Evolutionary conservation across 345 rosid genomes (phyloP).

Genomic region (Citrus unshiu): DNA sequence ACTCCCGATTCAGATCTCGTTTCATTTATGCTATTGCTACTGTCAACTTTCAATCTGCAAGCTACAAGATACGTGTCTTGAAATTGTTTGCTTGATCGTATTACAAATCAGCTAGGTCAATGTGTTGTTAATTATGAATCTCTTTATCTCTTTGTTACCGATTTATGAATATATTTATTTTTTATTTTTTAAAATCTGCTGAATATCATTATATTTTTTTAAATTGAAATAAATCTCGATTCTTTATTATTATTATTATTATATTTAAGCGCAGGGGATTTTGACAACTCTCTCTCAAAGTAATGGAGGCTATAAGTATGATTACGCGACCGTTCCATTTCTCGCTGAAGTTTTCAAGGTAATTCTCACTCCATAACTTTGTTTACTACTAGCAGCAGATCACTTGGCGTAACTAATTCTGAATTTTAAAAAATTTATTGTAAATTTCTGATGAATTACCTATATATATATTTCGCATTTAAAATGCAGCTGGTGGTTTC

Average conservation of each 20-base stretch:
- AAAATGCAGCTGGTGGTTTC: constrained; percentile 68
- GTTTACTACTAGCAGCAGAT: neutral
- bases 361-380: neutral
- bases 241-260: neutral
- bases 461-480: neutral
- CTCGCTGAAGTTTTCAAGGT: constrained; percentile 95
- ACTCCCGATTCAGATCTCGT: neutral
- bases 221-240: neutral
- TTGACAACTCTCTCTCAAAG: constrained; percentile 90
- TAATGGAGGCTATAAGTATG: constrained; percentile 77
- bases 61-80: neutral
- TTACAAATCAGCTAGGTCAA: neutral
- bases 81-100: neutral
- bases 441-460: neutral
- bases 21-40: neutral
- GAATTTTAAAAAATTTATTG: neutral
- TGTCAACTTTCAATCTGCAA: neutral
- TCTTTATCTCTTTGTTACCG: neutral
- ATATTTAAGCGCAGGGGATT: constrained; percentile 53
- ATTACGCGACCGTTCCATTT: constrained; percentile 94
- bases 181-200: neutral
- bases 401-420: neutral
- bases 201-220: neutral
- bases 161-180: neutral
- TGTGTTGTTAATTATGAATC: neutral